These are phyloP conservation scores for Fusarium illudens DNA, from an alignment of 2,329 filamentous ascomycete species.

Conservation along the genomic window DNA sequence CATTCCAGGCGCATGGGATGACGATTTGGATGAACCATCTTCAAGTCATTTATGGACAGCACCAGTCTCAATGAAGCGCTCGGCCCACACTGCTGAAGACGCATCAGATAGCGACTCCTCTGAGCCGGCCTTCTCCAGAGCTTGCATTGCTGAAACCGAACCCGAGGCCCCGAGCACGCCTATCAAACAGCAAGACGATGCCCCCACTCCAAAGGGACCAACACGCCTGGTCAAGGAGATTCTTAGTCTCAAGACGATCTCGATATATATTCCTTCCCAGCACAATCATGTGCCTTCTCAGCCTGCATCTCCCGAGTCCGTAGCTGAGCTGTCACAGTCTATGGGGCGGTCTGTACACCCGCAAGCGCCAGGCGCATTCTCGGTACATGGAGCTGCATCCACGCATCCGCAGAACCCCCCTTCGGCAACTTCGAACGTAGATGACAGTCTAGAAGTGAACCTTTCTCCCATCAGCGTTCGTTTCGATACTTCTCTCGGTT, in stretches of 20 bases:
- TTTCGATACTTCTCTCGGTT: slow-evolving; percentile 66
- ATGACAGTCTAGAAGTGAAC: slow-evolving; percentile 56
- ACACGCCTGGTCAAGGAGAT: slow-evolving; percentile 66
- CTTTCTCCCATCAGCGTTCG: slow-evolving; percentile 61
- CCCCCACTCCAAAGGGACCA: slow-evolving; percentile 60
- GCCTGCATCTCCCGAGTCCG: slow-evolving; percentile 40
- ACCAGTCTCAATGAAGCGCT: slow-evolving; percentile 6
- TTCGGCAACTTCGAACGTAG: slow-evolving; percentile 1
- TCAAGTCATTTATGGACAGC: slow-evolving; percentile 13
- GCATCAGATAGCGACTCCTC: slow-evolving; percentile 40
- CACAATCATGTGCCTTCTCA: slow-evolving; percentile 56
- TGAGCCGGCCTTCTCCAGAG: slow-evolving; percentile 42
- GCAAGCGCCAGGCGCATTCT: slow-evolving; percentile 70
- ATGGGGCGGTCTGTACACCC: slow-evolving; percentile 54
- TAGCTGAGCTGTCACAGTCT: slow-evolving; percentile 42
- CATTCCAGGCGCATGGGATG: slow-evolving; percentile 65
- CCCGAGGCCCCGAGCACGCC: slow-evolving; percentile 16
- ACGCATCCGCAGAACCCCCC: slow-evolving; percentile 7
- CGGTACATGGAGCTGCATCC: slow-evolving; percentile 49
- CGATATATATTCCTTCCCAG: slow-evolving; percentile 62
- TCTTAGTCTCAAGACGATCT: slow-evolving; percentile 59
- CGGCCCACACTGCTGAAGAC: slow-evolving; percentile 18
- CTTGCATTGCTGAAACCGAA: slow-evolving; percentile 32
- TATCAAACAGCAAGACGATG: slow-evolving; percentile 49
- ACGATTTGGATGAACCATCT: slow-evolving; percentile 43